These are phyloP conservation scores for Elongisporangium senticosum DNA, from an alignment of 352 stramenopile species.

Conservation along the genomic window DNA sequence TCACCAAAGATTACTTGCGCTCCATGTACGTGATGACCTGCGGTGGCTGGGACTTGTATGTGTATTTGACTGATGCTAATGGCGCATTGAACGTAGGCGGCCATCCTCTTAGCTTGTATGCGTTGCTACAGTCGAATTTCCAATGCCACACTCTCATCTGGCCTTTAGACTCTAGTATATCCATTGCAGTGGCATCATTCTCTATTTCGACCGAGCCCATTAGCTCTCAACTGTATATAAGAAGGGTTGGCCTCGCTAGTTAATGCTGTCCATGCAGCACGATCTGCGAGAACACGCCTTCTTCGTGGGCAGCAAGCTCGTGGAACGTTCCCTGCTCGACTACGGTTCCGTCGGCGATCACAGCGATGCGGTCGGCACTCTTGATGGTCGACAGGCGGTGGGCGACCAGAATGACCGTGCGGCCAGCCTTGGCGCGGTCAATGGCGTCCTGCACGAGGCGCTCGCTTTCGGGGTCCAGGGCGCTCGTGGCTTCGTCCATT, in stretches of 20 bases:
- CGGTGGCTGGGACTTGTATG: neutral
- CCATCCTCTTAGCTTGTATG: slow-evolving; percentile 1
- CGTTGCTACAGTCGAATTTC: slow-evolving; percentile 1
- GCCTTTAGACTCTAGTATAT: no score
- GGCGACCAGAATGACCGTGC: slow-evolving; percentile 96
- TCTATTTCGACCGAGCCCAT: slow-evolving; percentile 3
- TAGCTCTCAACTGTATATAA: no score
- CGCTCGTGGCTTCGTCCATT: slow-evolving; percentile 71
- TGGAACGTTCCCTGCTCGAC: slow-evolving; percentile 80
- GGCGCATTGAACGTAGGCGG: neutral
- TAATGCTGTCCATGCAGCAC: slow-evolving; percentile 61
- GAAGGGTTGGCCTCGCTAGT: no score
- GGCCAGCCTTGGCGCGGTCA: slow-evolving; percentile 65
- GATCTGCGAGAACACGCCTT: slow-evolving; percentile 75
- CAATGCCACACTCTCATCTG: neutral
- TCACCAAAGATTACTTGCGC: slow-evolving; percentile 51
- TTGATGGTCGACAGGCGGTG: slow-evolving; percentile 94
- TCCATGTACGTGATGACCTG: slow-evolving; percentile 22
- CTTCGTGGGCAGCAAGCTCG: slow-evolving; percentile 44
- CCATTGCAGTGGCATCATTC: no score
- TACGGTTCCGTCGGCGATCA: slow-evolving; percentile 84
- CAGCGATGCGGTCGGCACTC: slow-evolving; percentile 88
- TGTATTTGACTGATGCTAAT: neutral
- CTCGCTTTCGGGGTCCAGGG: slow-evolving; percentile 73
- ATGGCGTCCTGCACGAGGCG: slow-evolving; percentile 75